Conservation (phyloP, 139 green algal genomes). For the Haematococcus sp. region DNA sequence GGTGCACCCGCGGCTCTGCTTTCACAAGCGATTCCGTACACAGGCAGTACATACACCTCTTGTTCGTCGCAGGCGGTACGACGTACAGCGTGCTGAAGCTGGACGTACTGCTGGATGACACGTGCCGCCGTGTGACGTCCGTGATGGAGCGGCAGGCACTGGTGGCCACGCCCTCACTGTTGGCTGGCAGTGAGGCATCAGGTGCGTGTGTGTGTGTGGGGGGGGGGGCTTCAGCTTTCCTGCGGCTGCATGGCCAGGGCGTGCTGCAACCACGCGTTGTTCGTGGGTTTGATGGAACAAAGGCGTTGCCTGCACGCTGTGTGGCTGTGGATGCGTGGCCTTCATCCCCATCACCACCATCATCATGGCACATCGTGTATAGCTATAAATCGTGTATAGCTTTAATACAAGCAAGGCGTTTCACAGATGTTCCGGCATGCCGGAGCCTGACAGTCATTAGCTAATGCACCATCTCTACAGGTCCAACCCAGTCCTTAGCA, state of each 20-base stretch:
- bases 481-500: too few species aligned
- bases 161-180: background rate
- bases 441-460: too few species aligned
- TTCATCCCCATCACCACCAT: too few species aligned
- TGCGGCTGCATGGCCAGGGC: background rate
- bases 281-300: background rate
- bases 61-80: background rate
- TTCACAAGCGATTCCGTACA: too few species aligned
- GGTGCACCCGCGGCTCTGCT: too few species aligned
- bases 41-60: background rate
- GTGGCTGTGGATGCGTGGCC: too few species aligned
- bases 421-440: too few species aligned
- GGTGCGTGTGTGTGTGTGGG: background rate
- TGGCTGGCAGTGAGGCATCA: background rate
- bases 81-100: constrained; percentile 13
- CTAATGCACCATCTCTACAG: too few species aligned
- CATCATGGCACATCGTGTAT: too few species aligned
- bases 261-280: background rate
- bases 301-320: background rate
- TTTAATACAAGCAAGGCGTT: too few species aligned
- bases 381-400: too few species aligned
- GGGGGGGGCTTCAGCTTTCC: background rate
- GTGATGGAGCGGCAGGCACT: background rate
- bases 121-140: background rate
- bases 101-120: constrained; percentile 4